phyloP scores from a whole-genome alignment of 805 yeast species.

The Scheffersomyces amazonensis region DNA sequence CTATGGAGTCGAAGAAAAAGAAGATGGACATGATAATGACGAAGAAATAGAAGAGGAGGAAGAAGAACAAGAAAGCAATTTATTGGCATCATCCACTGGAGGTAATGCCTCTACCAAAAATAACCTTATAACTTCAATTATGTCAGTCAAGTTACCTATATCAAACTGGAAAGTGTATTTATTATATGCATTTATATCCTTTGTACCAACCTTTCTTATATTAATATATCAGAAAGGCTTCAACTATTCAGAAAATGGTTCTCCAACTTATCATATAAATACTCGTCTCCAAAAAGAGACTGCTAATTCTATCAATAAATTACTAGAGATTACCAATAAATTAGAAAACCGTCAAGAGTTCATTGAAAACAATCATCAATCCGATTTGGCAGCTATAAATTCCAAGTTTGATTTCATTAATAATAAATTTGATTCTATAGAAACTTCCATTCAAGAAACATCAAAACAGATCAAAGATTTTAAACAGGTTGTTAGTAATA shows the following conservation, averaged over 20 bases:
- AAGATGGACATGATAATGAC: constrained; percentile 5
- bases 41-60: not conserved
- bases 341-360: constrained; percentile 17
- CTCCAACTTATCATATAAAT: not conserved
- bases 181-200: too few relatives aligned
- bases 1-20: constrained; percentile 1
- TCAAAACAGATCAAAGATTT: constrained; percentile 8
- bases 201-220: too few relatives aligned
- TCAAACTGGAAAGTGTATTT: too few relatives aligned
- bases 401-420: constrained; percentile 15
- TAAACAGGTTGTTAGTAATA: constrained; percentile 9
- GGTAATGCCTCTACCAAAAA: too few relatives aligned
- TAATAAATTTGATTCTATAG: constrained; percentile 7
- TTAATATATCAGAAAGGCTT: too few relatives aligned
- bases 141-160: too few relatives aligned
- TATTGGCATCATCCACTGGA: not conserved
- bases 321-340: constrained; percentile 12
- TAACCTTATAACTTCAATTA: too few relatives aligned
- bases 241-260: too few relatives aligned
- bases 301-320: constrained; percentile 6
- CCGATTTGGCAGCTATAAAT: constrained; percentile 10
- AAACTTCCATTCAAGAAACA: constrained; percentile 1
- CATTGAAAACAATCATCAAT: constrained; percentile 13
- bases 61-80: not conserved
- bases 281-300: not conserved